Base-by-base conservation (phyloP, 2,329 filamentous ascomycete genomes). In the Sporothrix inflata region DNA sequence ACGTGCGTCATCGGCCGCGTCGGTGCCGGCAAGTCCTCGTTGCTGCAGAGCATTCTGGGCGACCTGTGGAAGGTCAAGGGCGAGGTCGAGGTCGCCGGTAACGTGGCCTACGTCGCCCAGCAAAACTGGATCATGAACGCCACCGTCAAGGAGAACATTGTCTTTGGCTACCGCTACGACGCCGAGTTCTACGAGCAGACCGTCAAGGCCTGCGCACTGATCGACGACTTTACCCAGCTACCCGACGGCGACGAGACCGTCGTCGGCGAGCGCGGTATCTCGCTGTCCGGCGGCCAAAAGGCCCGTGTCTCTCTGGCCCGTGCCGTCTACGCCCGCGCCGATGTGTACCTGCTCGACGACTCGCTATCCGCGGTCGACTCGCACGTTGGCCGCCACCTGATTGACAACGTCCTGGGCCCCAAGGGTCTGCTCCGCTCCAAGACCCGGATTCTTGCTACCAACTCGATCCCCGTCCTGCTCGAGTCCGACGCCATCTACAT, bases 111-210 rank as follows among this genome's bases (percentile, higher is more conserved):
- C 80, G 96, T 97, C 73, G 93, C 94, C 19, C 97, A 99, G 80
- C 90, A 93, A 78, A 86, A 94, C 24, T 99, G 97, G 96, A 92
- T 99, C 69, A 95, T 98, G 90, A 99, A 99, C 79, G 96, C 96
- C 9, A 97, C 93, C 40, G 94, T 99, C 72, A 93, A 94, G 77
- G 96, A 99, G 79, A 99, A 99, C 79, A 97, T 99, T 76, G 86
- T 98, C 4, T 99, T 99, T 78, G 96, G 96, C 1, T 94, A 99
- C 82, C 91, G 93, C 63, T 98, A 92, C 85, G 95, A 99, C 81
- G 91, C 94, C 5, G 88, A 91, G 40, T 99, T 99, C 81, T 99
- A 99, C 82, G 93, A 98, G 71, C 91, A 92, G 78, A 98, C 95
- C 0, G 86, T 99, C 68, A 91, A 93, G 79, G 95, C 96, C 53